Conservation (phyloP, 169 alveolate genomes). For the Plasmodium adleri region DNA sequence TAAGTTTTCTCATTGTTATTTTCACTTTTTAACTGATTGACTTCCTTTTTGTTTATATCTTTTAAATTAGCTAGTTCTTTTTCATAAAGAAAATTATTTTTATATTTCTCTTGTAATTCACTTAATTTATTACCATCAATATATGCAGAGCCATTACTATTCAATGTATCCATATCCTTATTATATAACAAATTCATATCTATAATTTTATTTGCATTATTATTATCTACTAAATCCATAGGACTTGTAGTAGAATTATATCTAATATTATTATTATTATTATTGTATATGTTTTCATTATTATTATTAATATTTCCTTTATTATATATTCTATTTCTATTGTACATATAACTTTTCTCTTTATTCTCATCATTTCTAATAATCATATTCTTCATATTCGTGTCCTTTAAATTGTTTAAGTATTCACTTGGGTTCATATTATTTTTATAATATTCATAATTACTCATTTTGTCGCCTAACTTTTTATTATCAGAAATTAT, state of each 20-base stretch:
- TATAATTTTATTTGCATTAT: slow-evolving; percentile 25
- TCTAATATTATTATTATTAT: slow-evolving; percentile 36
- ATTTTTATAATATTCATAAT: slow-evolving; percentile 52
- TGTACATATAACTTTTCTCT: slow-evolving; percentile 31
- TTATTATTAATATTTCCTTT: slow-evolving; percentile 23
- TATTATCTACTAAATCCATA: slow-evolving; percentile 20
- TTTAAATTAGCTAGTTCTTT: slow-evolving; percentile 26
- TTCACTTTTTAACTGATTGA: slow-evolving; percentile 17
- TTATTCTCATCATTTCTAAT: slow-evolving; percentile 34
- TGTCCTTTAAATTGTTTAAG: slow-evolving; percentile 23
- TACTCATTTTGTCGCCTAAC: slow-evolving; percentile 57
- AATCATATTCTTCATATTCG: slow-evolving; percentile 30
- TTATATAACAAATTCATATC: slow-evolving; percentile 52
- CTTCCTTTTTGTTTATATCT: slow-evolving; percentile 14
- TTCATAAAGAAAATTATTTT: slow-evolving; percentile 51
- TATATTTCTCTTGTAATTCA: slow-evolving; percentile 54
- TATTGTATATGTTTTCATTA: slow-evolving; percentile 13
- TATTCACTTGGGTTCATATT: slow-evolving; percentile 38
- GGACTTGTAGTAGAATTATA: slow-evolving; percentile 23
- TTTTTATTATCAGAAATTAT: slow-evolving; percentile 37
- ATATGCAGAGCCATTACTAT: slow-evolving; percentile 43
- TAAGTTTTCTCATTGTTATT: slow-evolving; percentile 11
- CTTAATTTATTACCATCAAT: slow-evolving; percentile 48
- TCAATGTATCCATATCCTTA: slow-evolving; percentile 38
- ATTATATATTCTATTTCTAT: slow-evolving; percentile 18